Base-by-base conservation (phyloP, 2,329 filamentous ascomycete species). In the Fusarium nisikadoi region DNA sequence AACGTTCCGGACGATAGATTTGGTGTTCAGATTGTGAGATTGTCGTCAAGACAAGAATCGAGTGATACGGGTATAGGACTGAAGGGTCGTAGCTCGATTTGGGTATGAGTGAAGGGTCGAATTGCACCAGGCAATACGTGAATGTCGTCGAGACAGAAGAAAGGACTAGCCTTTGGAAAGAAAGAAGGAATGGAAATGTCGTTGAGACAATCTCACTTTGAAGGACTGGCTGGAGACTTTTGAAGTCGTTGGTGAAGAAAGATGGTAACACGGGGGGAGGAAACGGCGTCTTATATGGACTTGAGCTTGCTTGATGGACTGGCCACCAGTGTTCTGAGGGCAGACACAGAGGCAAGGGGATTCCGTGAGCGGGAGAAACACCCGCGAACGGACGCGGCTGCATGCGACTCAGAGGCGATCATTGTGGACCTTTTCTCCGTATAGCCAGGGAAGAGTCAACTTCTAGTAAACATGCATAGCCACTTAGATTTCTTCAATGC, bases 1-100 rank as follows among this genome's bases (percentile, higher is more conserved):
- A 71, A 52, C 78, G 80, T 80, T 72, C 80, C 78, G 61, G 79
- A 80, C 79, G 80, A 70, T 78, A 76, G 73, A 70, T 66, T 72
- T 53, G 38, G 17, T 53, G 36, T 69, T 62, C 46, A 61, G 54
- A 31, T 62, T 7, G 71, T 74, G 72, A 72, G 74, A 75, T 76
- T 77, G 74, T 56, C 74, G 71, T 76, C 71, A 72, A 75, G 72
- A 76, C 74, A 74, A 17, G 56, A 70, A 76, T 79, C 75, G 77
- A 80, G 64, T 58, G 55, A 33, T 64, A 46, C 63, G 62, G 53
- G 59, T 75, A 68, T 75, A 73, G 50, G 69, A 74, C 69, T 67
- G 56, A 59, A 50, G 29, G 70, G 67, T 66, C 70, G 63, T 68
- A 67, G 49, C 57, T 75, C 71, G 71, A 73, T 65, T 63, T 49